Percentiles rank a stretch among this genome's conserved stretches.
Conservation (phyloP, 2,329 filamentous ascomycete genomes). For the Westerdykella ornata region DNA sequence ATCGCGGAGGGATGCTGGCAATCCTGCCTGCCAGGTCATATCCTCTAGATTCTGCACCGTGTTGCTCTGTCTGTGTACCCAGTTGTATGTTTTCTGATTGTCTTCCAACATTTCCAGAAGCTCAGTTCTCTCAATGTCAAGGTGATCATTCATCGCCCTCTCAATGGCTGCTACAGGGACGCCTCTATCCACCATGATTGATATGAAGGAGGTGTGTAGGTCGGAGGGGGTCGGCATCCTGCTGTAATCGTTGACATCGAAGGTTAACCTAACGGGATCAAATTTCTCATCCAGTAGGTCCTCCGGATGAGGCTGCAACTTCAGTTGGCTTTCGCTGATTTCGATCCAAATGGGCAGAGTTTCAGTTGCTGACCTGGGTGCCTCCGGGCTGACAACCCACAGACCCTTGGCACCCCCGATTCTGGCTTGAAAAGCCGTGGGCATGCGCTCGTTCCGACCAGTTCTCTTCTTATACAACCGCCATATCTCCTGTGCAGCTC, state of each 20-base stretch:
- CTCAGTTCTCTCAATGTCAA: constrained; percentile 49
- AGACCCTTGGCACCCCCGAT: constrained; percentile 69
- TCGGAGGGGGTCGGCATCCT: constrained; percentile 46
- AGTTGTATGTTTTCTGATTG: constrained; percentile 48
- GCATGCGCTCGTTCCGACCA: constrained; percentile 58
- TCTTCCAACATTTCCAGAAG: constrained; percentile 49
- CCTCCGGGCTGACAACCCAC: constrained; percentile 57
- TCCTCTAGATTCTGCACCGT: constrained; percentile 16
- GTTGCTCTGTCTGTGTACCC: constrained; percentile 36
- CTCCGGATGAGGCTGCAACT: constrained; percentile 52
- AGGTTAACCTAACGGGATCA: constrained; percentile 51
- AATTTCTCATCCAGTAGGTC: constrained; percentile 38
- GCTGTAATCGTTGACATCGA: constrained; percentile 55
- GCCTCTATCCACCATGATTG: constrained; percentile 58
- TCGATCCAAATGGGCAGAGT: constrained; percentile 54
- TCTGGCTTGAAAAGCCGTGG: constrained; percentile 61
- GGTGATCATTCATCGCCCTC: constrained; percentile 44
- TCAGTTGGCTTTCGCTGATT: constrained; percentile 58
- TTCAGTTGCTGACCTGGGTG: constrained; percentile 29
- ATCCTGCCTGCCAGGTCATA: constrained; percentile 18
- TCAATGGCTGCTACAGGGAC: constrained; percentile 43
- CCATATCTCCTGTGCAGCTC: constrained; percentile 51
- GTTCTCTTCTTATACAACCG: constrained; percentile 46
- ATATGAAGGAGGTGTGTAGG: constrained; percentile 63
- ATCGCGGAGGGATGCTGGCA: constrained; percentile 19